Evolutionary conservation across 345 rosid genomes (phyloP).

Genomic region (Linum usitatissimum): DNA sequence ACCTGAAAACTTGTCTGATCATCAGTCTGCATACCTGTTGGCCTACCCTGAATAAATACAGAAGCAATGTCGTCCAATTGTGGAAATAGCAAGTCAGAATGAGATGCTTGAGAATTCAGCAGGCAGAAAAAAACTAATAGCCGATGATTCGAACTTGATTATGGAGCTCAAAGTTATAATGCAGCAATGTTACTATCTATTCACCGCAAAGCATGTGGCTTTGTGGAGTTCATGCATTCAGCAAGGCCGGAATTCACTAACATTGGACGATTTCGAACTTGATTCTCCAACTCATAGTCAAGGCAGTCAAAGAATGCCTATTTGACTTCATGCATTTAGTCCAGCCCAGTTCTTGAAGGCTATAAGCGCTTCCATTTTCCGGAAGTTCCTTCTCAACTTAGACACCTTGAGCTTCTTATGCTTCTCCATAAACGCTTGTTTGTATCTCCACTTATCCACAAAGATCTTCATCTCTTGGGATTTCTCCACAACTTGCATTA

Average conservation of each 20-base stretch:
- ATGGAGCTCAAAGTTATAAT: neutral
- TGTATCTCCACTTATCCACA: constrained; percentile 94
- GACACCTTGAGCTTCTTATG: constrained; percentile 87
- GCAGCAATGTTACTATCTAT: neutral
- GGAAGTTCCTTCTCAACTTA: constrained; percentile 69
- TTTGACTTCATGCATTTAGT: constrained; percentile 50
- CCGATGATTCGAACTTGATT: too few species aligned
- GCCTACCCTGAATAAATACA: neutral
- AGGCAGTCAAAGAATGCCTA: neutral
- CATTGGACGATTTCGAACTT: too few species aligned
- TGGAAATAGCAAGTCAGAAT: neutral
- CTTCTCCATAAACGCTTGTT: constrained; percentile 93
- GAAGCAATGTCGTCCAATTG: neutral
- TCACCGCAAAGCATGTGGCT: neutral
- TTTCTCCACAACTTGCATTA: constrained; percentile 89
- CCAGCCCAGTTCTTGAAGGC: constrained; percentile 99
- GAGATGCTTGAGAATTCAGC: too few species aligned
- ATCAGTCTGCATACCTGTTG: neutral
- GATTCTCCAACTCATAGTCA: neutral
- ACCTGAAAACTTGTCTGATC: neutral
- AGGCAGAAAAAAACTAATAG: too few species aligned
- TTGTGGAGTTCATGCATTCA: neutral
- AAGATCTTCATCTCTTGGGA: constrained; percentile 84
- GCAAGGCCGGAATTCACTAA: too few species aligned
- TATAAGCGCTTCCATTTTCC: constrained; percentile 85